Percentiles rank a stretch among this genome's conserved stretches.
These are phyloP conservation scores for Gastroboletus turbinatus DNA, from an alignment of 1,284 basidiomycete species.

Conservation along the genomic window DNA sequence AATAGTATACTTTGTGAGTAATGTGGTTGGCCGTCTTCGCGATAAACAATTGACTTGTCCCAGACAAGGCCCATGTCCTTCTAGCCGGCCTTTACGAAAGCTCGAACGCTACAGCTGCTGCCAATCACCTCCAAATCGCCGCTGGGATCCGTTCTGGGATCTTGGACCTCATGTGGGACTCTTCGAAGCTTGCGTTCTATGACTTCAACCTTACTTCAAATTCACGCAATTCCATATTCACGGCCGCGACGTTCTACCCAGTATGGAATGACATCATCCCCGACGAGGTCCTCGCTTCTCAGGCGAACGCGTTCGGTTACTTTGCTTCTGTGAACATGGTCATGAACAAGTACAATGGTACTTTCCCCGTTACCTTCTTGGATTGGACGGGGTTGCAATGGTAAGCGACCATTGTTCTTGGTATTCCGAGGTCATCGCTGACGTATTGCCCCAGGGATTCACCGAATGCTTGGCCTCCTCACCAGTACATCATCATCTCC, in stretches of 20 bases:
- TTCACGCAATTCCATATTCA: constrained; percentile 62
- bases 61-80: constrained; percentile 63
- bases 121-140: constrained; percentile 60
- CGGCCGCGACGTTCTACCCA: constrained; percentile 79
- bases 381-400: constrained; percentile 77
- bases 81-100: constrained; percentile 65
- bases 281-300: constrained; percentile 57
- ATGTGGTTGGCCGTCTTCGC: not conserved
- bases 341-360: constrained; percentile 72
- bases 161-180: constrained; percentile 86
- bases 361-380: constrained; percentile 47
- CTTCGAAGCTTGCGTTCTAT: constrained; percentile 81
- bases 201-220: constrained; percentile 78
- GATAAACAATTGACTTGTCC: not conserved
- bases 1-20: constrained; percentile 82
- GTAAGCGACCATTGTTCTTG: constrained; percentile 37
- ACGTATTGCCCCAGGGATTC: constrained; percentile 52
- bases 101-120: constrained; percentile 45
- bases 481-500: constrained; percentile 78
- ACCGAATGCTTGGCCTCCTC: constrained; percentile 83
- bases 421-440: not conserved
- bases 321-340: constrained; percentile 78
- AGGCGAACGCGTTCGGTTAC: constrained; percentile 64
- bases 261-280: constrained; percentile 88
- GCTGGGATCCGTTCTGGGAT: constrained; percentile 63